These are phyloP conservation scores for Reticulascus tulasneorum DNA, from an alignment of 2,329 filamentous ascomycete species.

Conservation along the genomic window DNA sequence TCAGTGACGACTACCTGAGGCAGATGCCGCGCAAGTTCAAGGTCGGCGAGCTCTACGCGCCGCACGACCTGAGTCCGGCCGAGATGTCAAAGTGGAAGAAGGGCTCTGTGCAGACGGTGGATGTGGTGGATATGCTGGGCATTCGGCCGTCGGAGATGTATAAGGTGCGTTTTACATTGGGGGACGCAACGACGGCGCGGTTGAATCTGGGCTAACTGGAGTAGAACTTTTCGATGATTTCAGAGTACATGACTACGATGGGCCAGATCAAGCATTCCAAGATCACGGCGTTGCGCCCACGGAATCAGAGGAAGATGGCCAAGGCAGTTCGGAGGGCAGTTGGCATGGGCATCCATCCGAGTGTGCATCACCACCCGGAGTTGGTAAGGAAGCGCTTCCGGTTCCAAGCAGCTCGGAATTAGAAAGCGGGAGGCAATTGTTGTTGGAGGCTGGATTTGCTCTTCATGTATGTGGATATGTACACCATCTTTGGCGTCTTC, in stretches of 20 bases:
- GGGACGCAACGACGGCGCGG: too few relatives aligned
- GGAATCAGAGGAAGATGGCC: slow-evolving; percentile 89
- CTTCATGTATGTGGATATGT: slow-evolving; percentile 15
- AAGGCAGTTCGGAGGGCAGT: slow-evolving; percentile 88
- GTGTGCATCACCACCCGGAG: slow-evolving; percentile 84
- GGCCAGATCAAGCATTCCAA: slow-evolving; percentile 78
- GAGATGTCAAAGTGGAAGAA: slow-evolving; percentile 81
- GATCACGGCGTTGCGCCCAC: slow-evolving; percentile 74
- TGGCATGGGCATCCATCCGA: slow-evolving; percentile 88
- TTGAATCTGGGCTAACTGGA: slow-evolving; percentile 1
- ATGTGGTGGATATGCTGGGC: slow-evolving; percentile 76
- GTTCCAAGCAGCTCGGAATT: slow-evolving; percentile 6
- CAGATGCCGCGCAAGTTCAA: slow-evolving; percentile 70
- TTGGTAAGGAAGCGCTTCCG: slow-evolving; percentile 51
- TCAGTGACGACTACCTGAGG: slow-evolving; percentile 50
- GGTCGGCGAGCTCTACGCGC: slow-evolving; percentile 81
- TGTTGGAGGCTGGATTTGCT: not conserved
- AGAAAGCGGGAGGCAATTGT: not conserved
- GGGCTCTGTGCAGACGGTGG: slow-evolving; percentile 49
- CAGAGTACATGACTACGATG: slow-evolving; percentile 79
- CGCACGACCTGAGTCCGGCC: slow-evolving; percentile 73
- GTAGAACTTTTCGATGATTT: slow-evolving; percentile 89
- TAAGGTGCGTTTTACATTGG: slow-evolving; percentile 59
- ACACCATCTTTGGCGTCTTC: slow-evolving; percentile 19
- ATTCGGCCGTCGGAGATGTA: slow-evolving; percentile 82